These are phyloP conservation scores for Paramecium pentaurelia DNA, from an alignment of 73 alveolate species.

Conservation along the genomic window DNA sequence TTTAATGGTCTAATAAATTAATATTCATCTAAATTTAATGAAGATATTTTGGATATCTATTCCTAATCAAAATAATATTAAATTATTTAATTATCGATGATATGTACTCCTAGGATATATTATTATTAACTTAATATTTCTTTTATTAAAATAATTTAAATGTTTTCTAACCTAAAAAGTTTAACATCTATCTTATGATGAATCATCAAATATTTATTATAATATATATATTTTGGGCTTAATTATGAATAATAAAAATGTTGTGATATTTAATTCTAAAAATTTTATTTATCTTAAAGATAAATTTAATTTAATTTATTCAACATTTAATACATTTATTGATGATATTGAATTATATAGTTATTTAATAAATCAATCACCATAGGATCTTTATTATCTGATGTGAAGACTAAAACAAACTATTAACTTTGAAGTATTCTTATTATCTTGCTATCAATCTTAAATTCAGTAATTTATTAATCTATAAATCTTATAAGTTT, in stretches of 20 bases:
- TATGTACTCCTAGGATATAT: not conserved
- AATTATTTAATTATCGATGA: not conserved
- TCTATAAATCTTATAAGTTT: not conserved
- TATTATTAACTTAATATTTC: not conserved
- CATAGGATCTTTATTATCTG: not conserved
- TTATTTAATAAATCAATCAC: no score
- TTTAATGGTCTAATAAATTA: not conserved
- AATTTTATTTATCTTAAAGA: not conserved
- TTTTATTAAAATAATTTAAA: not conserved
- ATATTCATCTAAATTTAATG: not conserved
- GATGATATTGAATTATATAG: not conserved
- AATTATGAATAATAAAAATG: not conserved
- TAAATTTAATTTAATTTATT: not conserved
- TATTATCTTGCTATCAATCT: not conserved
- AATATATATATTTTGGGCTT: not conserved
- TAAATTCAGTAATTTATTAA: not conserved
- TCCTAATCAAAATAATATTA: not conserved
- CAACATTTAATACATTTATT: not conserved
- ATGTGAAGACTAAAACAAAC: not conserved
- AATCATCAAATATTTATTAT: not conserved
- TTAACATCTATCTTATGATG: not conserved
- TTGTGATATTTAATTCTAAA: not conserved
- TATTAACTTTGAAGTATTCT: not conserved
- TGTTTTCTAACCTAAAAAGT: not conserved
- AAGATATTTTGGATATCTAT: not conserved